Evolutionary conservation across 495 filamentous ascomycete genomes (phyloP), one percentile per base, ranked within the genome.

Genomic region (Echria macrotheca): DNA sequence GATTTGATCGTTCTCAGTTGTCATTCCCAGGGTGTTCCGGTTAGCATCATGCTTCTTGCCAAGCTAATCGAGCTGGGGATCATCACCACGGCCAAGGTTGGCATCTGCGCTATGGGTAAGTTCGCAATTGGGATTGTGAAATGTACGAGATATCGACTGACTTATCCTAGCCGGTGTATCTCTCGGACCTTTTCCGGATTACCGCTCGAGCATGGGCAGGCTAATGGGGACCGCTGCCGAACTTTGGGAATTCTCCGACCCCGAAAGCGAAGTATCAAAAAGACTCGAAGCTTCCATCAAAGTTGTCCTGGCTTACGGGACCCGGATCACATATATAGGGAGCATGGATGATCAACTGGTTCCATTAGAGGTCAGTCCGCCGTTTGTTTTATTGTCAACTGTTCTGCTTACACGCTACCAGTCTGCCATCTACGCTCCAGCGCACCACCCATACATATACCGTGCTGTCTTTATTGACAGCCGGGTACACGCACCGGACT

Each of bases 321-420:
- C 87, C 11, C 83, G 88, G 31, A 79, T 96, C 42, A 82, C 87
- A 2, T 91, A 86, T 64, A 72, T 93, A 54, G 91, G 91, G 26
- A 95, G 89, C 61, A 93, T 97, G 44, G 93, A 98, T 62, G 93
- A 98, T 67, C 93, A 98, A 66, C 73, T 98, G 10, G 91, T 98
- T 23, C 91, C 89, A 11, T 65, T 96, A 44, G 90, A 96, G 75
- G 83, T 86, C 17, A n/a, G 35, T 6, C n/a, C 21, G 5, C n/a
- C n/a, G n/a, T n/a, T 63, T 60, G 68, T 58, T 26, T 7, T n/a
- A 31, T 9, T 44, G 29, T 42, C 12, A 35, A 18, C n/a, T 7
- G 18, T 12, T 69, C 19, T 10, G 17, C 24, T 44, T 21, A 19
- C 28, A 46, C 15, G n/a, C 4, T 23, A 2, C 8, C 18, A 90